These are phyloP conservation scores for Saturnispora silvae DNA, from an alignment of 805 yeast species.

Conservation along the genomic window DNA sequence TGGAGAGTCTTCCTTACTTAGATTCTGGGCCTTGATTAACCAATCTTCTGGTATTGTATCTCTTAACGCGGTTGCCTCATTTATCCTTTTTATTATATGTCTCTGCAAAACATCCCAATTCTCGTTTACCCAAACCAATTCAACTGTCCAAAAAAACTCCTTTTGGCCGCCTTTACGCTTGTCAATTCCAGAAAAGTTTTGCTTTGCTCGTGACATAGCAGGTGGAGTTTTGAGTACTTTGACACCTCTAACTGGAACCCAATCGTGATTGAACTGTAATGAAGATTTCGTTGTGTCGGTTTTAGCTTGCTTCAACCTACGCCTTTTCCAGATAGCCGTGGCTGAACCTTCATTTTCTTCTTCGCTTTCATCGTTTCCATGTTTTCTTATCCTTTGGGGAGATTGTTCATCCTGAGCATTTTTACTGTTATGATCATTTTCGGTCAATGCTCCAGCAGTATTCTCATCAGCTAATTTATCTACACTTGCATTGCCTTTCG, in stretches of 20 bases:
- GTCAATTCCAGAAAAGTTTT: conserved; percentile 35
- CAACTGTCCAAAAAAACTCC: conserved; percentile 68
- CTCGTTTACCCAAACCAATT: conserved; percentile 42
- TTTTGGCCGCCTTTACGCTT: conserved; percentile 2
- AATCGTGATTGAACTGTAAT: conserved; percentile 4
- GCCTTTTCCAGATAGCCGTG: conserved; percentile 41
- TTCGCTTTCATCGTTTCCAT: not conserved
- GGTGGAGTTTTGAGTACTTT: conserved; percentile 49
- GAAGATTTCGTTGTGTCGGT: conserved; percentile 1
- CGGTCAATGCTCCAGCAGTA: not conserved
- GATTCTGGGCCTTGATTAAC: conserved; percentile 25
- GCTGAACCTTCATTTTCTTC: too few species aligned
- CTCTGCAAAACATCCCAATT: conserved; percentile 12
- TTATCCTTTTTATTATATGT: conserved; percentile 29
- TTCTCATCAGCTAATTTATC: not conserved
- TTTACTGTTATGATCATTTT: not conserved
- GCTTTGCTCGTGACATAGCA: conserved; percentile 60
- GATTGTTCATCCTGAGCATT: not conserved
- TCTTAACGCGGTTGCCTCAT: conserved; percentile 27
- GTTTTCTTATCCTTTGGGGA: not conserved
- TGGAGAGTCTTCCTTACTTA: conserved; percentile 14
- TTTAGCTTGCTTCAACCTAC: conserved; percentile 32
- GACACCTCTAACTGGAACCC: conserved; percentile 42
- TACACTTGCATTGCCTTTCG: not conserved
- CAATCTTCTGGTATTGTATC: conserved; percentile 31